A percentile compares a stretch with the other conserved stretches of the same genome.
phyloP scores from a whole-genome alignment of 2,329 filamentous ascomycete species.

The Pestalotiopsis fici region DNA sequence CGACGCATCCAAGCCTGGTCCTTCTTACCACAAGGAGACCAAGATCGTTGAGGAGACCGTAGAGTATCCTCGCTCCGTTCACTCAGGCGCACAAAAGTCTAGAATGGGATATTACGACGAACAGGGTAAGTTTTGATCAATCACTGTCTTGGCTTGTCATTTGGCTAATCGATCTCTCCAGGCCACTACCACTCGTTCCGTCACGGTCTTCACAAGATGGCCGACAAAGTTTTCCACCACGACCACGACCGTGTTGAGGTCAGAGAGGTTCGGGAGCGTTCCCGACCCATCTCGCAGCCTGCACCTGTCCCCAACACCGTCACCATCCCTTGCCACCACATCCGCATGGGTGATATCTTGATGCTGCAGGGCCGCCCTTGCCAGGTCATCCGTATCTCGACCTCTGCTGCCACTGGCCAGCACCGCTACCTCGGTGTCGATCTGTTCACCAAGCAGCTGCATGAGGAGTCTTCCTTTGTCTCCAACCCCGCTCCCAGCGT shows the following conservation, averaged over 20 bases:
- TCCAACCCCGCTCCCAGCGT: slow-evolving; percentile 96
- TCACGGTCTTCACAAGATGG: slow-evolving; percentile 56
- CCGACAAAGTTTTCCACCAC: slow-evolving; percentile 55
- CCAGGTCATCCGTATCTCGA: slow-evolving; percentile 99
- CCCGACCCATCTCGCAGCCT: not conserved
- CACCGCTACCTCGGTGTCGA: slow-evolving; percentile 99
- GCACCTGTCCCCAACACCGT: slow-evolving; percentile 72
- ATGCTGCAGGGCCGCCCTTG: slow-evolving; percentile 98
- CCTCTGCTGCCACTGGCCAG: slow-evolving; percentile 95
- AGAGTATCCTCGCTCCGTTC: slow-evolving; percentile 49
- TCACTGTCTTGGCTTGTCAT: slow-evolving; percentile 7
- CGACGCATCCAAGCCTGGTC: slow-evolving; percentile 41
- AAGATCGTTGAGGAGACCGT: slow-evolving; percentile 68
- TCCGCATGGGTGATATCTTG: slow-evolving; percentile 97
- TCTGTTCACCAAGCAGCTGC: slow-evolving; percentile 99
- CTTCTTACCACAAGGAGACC: slow-evolving; percentile 56
- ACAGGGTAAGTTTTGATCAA: slow-evolving; percentile 46
- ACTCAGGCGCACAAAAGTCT: slow-evolving; percentile 43
- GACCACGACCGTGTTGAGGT: slow-evolving; percentile 41
- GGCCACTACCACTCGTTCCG: slow-evolving; percentile 63
- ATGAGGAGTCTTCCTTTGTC: slow-evolving; percentile 98
- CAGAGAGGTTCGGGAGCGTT: slow-evolving; percentile 3
- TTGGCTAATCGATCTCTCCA: slow-evolving; percentile 27
- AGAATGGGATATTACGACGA: slow-evolving; percentile 70
- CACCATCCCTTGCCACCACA: slow-evolving; percentile 98